phyloP scores from a whole-genome alignment of 495 filamentous ascomycete genomes.

The Aspergillus sclerotiicarbonarius region DNA sequence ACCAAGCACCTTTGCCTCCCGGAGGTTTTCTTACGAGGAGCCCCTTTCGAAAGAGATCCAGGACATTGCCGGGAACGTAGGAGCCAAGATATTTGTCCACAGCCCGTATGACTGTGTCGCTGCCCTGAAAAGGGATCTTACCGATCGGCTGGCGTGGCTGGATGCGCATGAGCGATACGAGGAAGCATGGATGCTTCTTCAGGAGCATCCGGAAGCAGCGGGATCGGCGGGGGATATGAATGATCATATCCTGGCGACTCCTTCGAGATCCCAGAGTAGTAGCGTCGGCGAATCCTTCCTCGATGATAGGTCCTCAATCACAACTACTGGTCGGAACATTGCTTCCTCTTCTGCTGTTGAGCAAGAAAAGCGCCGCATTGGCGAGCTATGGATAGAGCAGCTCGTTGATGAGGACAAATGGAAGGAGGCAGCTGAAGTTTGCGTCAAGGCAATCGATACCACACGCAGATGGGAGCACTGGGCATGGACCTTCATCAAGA shows the following conservation, averaged over 20 bases:
- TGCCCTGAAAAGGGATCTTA: constrained; percentile 76
- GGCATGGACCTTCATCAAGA: constrained; percentile 85
- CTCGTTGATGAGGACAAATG: constrained; percentile 71
- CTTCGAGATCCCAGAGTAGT: constrained; percentile 51
- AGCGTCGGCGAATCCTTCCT: constrained; percentile 74
- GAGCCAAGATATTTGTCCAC: constrained; percentile 91
- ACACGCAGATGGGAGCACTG: constrained; percentile 88
- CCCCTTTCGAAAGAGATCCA: constrained; percentile 39
- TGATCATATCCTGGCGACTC: constrained; percentile 58
- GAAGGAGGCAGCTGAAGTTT: constrained; percentile 71
- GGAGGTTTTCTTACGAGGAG: constrained; percentile 27
- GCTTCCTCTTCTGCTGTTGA: constrained; percentile 69
- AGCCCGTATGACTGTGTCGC: constrained; percentile 94
- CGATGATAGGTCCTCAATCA: constrained; percentile 69
- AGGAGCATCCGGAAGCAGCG: constrained; percentile 68
- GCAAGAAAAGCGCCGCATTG: constrained; percentile 87
- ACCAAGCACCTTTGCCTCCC: constrained; percentile 42
- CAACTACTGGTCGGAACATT: constrained; percentile 33
- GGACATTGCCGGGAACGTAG: constrained; percentile 54
- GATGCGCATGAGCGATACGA: constrained; percentile 74
- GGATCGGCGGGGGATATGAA: constrained; percentile 27
- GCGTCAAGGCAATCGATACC: constrained; percentile 76
- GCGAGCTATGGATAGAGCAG: constrained; percentile 89
- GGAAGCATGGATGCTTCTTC: constrained; percentile 82
- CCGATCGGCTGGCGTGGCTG: constrained; percentile 83